Evolutionary conservation across 768 basidiomycete genomes (phyloP).

Genomic region (Psilocybe cubensis): DNA sequence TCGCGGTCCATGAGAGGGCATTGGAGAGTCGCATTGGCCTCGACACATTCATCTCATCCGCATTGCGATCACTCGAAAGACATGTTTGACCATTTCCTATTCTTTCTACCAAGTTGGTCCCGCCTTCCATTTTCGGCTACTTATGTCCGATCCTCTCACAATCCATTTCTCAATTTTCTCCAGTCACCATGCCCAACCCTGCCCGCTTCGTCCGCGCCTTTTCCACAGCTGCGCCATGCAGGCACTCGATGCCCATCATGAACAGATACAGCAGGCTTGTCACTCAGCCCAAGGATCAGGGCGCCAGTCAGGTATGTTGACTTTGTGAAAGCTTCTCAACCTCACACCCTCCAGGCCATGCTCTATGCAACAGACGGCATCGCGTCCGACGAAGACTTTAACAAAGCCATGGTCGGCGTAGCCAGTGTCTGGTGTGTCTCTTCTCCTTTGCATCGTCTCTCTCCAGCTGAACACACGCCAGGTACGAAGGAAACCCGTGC

Average conservation of each 20-base stretch:
- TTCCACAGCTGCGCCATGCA: constrained; percentile 40
- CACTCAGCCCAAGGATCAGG: constrained; percentile 93
- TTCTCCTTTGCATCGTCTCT: constrained; percentile 7
- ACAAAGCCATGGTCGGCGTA: constrained; percentile 97
- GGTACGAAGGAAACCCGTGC: constrained; percentile 99
- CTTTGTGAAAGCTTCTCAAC: constrained; percentile 1
- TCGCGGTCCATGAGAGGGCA: constrained; percentile 22
- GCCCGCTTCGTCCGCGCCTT: constrained; percentile 37
- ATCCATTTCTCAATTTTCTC: constrained; percentile 4
- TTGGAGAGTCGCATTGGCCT: constrained; percentile 25
- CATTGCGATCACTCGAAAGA: constrained; percentile 35
- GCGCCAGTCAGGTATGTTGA: constrained; percentile 79
- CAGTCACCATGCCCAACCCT: constrained; percentile 5
- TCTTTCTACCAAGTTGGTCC: constrained; percentile 23
- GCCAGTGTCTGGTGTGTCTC: constrained; percentile 89
- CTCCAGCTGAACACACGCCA: constrained; percentile 34
- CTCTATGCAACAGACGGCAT: constrained; percentile 98
- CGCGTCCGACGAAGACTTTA: constrained; percentile 76
- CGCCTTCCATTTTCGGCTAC: constrained; percentile 23
- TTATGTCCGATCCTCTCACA: constrained; percentile 35
- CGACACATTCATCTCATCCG: constrained; percentile 34
- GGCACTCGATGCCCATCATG: constrained; percentile 45
- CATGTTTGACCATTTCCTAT: constrained; percentile 42
- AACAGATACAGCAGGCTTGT: constrained; percentile 79
- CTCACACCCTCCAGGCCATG: constrained; percentile 73